phyloP scores from a whole-genome alignment of 208 protist species.

The Leishmania major region DNA sequence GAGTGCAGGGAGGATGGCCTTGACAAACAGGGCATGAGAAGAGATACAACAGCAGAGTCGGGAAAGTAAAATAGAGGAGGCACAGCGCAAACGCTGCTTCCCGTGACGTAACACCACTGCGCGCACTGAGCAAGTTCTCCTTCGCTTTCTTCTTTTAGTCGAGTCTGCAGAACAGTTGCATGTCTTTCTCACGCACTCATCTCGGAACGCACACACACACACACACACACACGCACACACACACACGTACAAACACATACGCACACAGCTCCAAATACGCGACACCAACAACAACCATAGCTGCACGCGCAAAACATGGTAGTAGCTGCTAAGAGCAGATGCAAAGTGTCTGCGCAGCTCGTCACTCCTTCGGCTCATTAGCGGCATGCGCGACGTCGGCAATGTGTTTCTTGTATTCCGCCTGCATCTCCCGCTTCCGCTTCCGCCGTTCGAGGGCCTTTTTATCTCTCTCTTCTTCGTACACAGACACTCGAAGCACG shows the following conservation, averaged over 20 bases:
- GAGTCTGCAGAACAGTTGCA: background rate
- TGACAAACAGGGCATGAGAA: background rate
- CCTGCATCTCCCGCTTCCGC: slow-evolving; percentile 73
- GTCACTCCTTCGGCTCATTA: slow-evolving; percentile 10
- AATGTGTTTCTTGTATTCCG: slow-evolving; percentile 82
- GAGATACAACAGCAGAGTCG: background rate
- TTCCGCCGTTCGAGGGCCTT: slow-evolving; percentile 79
- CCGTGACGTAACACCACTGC: background rate
- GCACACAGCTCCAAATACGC: background rate
- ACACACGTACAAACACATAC: background rate
- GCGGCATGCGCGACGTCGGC: slow-evolving; percentile 35
- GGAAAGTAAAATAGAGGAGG: background rate
- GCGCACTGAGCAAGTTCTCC: background rate
- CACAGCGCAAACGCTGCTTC: background rate
- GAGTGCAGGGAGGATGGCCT: background rate
- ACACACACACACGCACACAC: background rate
- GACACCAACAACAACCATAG: background rate
- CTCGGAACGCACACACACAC: slow-evolving; percentile 1
- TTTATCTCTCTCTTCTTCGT: slow-evolving; percentile 79
- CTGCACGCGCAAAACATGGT: background rate
- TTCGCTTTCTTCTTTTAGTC: background rate
- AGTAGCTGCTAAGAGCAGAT: background rate
- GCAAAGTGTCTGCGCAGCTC: background rate
- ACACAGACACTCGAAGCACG: slow-evolving; percentile 77
- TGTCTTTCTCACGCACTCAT: background rate